phyloP scores from a whole-genome alignment of 2,329 filamentous ascomycete species.

The Venturia pyrina region DNA sequence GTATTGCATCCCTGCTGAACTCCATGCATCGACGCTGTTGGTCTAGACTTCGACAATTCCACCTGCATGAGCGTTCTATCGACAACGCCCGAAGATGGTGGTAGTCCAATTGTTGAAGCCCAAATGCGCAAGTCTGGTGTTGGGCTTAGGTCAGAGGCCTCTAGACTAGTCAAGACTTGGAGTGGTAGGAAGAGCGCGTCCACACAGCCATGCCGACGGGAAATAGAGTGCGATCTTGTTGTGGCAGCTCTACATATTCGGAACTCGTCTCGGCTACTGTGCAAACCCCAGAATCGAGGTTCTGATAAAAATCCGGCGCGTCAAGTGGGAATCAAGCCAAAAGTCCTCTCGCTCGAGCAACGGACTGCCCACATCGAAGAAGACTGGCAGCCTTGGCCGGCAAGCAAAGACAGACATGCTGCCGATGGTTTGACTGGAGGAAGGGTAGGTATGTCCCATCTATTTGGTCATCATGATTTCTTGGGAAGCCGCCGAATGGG shows the following conservation, averaged over 20 bases:
- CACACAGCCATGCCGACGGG: background rate
- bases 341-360: background rate
- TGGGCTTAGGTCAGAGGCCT: background rate
- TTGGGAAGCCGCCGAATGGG: conserved; percentile 47
- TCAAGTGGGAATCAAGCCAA: background rate
- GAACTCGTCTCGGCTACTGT: background rate
- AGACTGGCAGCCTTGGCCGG: background rate
- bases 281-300: background rate
- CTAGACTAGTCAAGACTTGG: background rate
- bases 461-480: conserved; percentile 60
- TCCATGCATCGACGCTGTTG: background rate
- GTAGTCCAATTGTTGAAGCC: background rate
- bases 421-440: too few species aligned
- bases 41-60: background rate
- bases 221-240: background rate
- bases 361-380: background rate
- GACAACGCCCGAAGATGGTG: background rate
- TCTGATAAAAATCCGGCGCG: background rate
- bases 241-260: too few species aligned
- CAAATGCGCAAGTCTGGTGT: background rate
- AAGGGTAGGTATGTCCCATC: conserved; percentile 41
- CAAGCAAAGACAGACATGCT: background rate
- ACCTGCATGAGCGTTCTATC: background rate
- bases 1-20: background rate
- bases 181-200: background rate